Conservation (phyloP, 179 eudicot species). For the Corrigiola litoralis region DNA sequence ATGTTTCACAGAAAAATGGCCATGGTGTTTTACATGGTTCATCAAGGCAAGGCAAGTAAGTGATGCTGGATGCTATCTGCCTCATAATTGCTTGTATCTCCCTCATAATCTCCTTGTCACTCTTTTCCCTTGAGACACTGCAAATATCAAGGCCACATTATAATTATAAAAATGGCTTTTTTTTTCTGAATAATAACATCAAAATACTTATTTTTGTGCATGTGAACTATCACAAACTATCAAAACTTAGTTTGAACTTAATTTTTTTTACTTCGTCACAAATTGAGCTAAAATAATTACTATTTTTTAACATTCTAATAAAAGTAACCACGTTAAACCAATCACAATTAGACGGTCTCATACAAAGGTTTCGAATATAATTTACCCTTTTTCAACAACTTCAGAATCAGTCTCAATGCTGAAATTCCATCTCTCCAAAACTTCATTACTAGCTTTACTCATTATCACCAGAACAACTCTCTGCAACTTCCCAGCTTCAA, state of each 20-base stretch:
- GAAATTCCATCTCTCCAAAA: conserved; percentile 96
- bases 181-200: background rate
- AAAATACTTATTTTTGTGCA: background rate
- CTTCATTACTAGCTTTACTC: conserved; percentile 79
- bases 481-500: conserved; percentile 88
- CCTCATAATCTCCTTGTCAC: conserved; percentile 97
- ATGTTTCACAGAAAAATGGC: background rate
- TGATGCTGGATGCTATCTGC: conserved; percentile 92
- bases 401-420: conserved; percentile 85
- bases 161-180: background rate
- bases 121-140: conserved; percentile 89
- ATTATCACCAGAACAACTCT: conserved; percentile 88
- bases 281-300: too few relatives aligned
- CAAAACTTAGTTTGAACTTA: too few relatives aligned
- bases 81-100: conserved; percentile 98
- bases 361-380: background rate
- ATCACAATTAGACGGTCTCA: too few relatives aligned
- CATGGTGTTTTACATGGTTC: conserved; percentile 62
- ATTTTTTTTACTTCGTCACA: too few relatives aligned
- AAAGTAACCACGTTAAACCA: too few relatives aligned
- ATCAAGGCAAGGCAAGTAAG: conserved; percentile 95
- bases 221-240: too few relatives aligned
- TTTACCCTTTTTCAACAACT: conserved; percentile 84
- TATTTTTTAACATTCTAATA: too few relatives aligned
- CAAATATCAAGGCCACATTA: conserved; percentile 1